Evolutionary conservation across 805 yeast genomes (phyloP).

Genomic region (Saccharomycopsis microspora): DNA sequence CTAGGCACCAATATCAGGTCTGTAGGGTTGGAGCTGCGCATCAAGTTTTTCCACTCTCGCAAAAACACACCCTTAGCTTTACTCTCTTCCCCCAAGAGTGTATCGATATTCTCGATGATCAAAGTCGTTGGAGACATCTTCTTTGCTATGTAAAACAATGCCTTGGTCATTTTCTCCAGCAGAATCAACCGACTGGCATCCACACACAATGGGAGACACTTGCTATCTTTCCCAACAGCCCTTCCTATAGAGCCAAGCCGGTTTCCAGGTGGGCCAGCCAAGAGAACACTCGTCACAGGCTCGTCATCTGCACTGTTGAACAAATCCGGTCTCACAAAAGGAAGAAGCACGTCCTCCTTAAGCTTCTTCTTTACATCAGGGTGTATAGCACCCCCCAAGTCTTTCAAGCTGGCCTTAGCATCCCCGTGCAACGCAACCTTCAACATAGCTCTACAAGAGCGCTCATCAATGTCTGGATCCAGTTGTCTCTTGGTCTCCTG

Average conservation of each 20-base stretch:
- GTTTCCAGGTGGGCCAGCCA: slow-evolving; percentile 98
- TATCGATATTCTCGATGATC: slow-evolving; percentile 92
- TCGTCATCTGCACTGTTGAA: slow-evolving; percentile 26
- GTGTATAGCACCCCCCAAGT: neutral
- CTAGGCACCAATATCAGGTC: neutral
- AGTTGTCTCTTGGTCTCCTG: neutral
- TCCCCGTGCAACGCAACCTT: slow-evolving; percentile 78
- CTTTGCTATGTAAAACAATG: slow-evolving; percentile 74
- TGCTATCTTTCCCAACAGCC: slow-evolving; percentile 92
- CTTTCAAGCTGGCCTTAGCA: slow-evolving; percentile 57
- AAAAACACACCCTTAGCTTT: slow-evolving; percentile 37
- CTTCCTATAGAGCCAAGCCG: slow-evolving; percentile 96
- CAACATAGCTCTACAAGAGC: slow-evolving; percentile 72
- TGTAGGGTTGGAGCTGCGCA: neutral
- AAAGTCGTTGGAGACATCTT: slow-evolving; percentile 86
- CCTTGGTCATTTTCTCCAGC: slow-evolving; percentile 78
- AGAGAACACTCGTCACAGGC: slow-evolving; percentile 76
- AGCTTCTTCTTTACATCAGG: neutral
- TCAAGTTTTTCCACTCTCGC: slow-evolving; percentile 84
- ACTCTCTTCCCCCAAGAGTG: slow-evolving; percentile 74
- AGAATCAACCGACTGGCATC: neutral
- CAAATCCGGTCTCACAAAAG: slow-evolving; percentile 86
- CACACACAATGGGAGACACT: slow-evolving; percentile 3
- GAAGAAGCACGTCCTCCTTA: slow-evolving; percentile 84
- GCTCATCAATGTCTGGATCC: slow-evolving; percentile 59